Evolutionary conservation across 2,329 filamentous ascomycete species (phyloP).

Genomic region (Aspergillus niger): DNA sequence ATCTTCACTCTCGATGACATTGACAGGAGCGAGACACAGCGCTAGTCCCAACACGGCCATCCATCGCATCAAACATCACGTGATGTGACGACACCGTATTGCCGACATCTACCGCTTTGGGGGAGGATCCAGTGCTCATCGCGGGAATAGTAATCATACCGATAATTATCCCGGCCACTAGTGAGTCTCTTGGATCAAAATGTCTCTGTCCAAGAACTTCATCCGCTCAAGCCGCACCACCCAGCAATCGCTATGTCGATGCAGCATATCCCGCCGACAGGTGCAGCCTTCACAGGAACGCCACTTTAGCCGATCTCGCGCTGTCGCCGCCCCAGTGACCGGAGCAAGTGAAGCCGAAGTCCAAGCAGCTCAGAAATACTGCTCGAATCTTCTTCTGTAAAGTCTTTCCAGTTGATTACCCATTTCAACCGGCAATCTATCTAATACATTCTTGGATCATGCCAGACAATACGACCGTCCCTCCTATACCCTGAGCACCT

Average conservation of each 20-base stretch:
- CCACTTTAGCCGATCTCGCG: constrained; percentile 28
- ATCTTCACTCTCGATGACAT: no score
- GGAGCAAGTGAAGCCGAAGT: constrained; percentile 50
- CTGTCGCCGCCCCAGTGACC: constrained; percentile 21
- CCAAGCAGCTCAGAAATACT: constrained; percentile 59
- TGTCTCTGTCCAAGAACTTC: constrained; percentile 21
- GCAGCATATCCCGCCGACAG: constrained; percentile 2
- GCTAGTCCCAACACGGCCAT: no score
- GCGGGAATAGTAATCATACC: no score
- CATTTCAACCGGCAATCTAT: neutral
- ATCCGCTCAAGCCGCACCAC: constrained; percentile 24
- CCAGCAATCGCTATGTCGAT: constrained; percentile 16
- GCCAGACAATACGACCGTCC: constrained; percentile 82
- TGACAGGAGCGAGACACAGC: no score
- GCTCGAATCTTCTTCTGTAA: constrained; percentile 57
- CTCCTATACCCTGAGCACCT: constrained; percentile 81
- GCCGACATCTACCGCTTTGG: no score
- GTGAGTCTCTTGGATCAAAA: neutral
- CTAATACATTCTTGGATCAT: constrained; percentile 2
- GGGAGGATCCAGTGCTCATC: no score
- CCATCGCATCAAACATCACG: no score
- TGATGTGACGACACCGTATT: no score
- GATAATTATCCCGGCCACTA: no score
- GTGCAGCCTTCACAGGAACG: constrained; percentile 22
- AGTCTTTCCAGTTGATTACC: neutral